Percentiles rank a stretch among this genome's conserved stretches.
Conservation (phyloP, 306 rosid species). For the Heteromeles arbutifolia region DNA sequence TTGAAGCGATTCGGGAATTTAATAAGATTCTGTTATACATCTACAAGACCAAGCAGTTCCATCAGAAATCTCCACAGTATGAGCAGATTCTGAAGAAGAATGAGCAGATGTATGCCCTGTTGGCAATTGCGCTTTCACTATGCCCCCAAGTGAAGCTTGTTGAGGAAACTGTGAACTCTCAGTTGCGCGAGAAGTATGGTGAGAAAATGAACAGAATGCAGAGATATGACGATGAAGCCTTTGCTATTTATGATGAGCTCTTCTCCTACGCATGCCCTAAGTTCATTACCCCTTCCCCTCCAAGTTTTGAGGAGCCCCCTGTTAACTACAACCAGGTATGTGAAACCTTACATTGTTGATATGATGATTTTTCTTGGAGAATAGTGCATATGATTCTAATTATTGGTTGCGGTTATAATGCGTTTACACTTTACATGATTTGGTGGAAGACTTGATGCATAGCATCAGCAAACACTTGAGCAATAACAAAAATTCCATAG, state of each 20-base stretch:
- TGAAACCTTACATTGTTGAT: neutral
- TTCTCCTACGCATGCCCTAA: slow-evolving; percentile 98
- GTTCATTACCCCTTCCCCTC: slow-evolving; percentile 95
- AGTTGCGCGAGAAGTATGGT: slow-evolving; percentile 90
- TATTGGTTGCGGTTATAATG: neutral
- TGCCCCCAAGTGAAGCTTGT: slow-evolving; percentile 85
- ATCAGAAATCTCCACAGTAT: slow-evolving; percentile 86
- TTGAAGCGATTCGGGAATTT: slow-evolving; percentile 87
- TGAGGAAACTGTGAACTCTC: slow-evolving; percentile 87
- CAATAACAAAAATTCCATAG: neutral
- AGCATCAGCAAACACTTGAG: neutral
- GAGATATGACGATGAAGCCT: slow-evolving; percentile 88
- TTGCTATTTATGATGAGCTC: slow-evolving; percentile 90
- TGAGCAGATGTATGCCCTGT: slow-evolving; percentile 97
- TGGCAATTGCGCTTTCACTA: slow-evolving; percentile 86
- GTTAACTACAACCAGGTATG: slow-evolving; percentile 91
- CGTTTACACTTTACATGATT: neutral
- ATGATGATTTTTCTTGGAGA: neutral
- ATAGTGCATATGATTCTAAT: neutral
- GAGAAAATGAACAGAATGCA: slow-evolving; percentile 96
- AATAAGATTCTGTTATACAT: slow-evolving; percentile 82
- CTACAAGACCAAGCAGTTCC: slow-evolving; percentile 68
- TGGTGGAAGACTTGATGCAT: neutral
- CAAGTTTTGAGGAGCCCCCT: slow-evolving; percentile 91
- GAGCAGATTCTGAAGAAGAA: slow-evolving; percentile 97